Evolutionary conservation across 2,329 filamentous ascomycete species (phyloP).

Genomic region (Aspergillus hortae): DNA sequence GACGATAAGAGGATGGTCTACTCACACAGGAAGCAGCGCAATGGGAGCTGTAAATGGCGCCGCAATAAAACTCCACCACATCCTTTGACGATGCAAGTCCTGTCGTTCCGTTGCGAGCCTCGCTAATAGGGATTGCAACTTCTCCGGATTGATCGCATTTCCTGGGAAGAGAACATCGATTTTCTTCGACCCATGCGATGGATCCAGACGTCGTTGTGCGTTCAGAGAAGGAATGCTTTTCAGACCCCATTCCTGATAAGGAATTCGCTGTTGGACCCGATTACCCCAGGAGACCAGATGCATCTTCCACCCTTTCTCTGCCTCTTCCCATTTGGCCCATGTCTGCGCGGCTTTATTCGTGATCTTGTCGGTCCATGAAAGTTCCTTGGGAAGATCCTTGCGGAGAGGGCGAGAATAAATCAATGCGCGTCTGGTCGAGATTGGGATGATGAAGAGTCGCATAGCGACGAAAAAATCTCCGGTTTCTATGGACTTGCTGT

Average conservation of each 20-base stretch:
- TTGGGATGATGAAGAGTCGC: conserved; percentile 90
- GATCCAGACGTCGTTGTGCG: conserved; percentile 60
- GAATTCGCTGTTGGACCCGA: conserved; percentile 76
- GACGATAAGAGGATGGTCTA: background rate
- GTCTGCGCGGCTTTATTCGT: conserved; percentile 68
- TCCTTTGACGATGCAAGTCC: conserved; percentile 67
- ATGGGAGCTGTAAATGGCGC: conserved; percentile 83
- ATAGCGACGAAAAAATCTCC: conserved; percentile 49
- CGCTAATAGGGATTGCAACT: conserved; percentile 63
- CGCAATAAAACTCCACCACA: conserved; percentile 76
- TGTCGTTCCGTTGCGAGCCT: conserved; percentile 77
- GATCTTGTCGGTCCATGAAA: conserved; percentile 64
- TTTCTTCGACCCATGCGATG: conserved; percentile 63
- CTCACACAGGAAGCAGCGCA: conserved; percentile 80
- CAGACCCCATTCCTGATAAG: conserved; percentile 95
- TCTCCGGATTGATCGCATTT: conserved; percentile 61
- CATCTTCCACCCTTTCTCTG: conserved; percentile 82
- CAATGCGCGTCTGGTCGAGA: conserved; percentile 85
- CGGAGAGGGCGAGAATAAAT: conserved; percentile 83
- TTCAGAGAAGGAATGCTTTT: conserved; percentile 88
- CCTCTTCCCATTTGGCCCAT: conserved; percentile 86
- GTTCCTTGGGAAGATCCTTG: conserved; percentile 51
- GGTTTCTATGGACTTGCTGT: background rate
- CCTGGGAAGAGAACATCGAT: conserved; percentile 67
- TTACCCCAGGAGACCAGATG: conserved; percentile 84